A percentile compares a stretch with the other conserved stretches of the same genome.
Conservation (phyloP, 805 yeast genomes). For the Blastobotrys parvus region DNA sequence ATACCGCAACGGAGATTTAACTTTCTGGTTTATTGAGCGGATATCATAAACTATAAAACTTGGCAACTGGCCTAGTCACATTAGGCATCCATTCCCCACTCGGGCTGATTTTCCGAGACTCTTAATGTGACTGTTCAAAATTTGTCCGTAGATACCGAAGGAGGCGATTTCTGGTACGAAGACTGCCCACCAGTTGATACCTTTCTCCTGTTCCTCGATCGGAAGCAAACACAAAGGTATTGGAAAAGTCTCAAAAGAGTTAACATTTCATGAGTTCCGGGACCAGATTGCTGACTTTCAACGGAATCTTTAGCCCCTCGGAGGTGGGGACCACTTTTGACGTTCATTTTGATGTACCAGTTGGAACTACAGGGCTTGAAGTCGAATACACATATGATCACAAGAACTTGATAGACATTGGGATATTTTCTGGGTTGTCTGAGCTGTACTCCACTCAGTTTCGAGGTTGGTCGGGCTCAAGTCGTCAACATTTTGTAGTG, state of each 20-base stretch:
- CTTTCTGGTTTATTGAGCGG: too few species aligned
- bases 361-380: slow-evolving; percentile 2
- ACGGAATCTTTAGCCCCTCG: background rate
- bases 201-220: background rate
- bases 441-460: slow-evolving; percentile 2
- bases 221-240: too few species aligned
- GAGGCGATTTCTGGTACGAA: background rate
- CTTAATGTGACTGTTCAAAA: too few species aligned
- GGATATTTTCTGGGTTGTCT: slow-evolving; percentile 3
- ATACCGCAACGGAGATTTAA: too few species aligned
- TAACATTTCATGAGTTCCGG: background rate
- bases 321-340: slow-evolving; percentile 1
- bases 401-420: slow-evolving; percentile 6
- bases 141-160: too few species aligned
- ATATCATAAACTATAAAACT: too few species aligned
- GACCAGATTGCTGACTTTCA: background rate
- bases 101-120: too few species aligned
- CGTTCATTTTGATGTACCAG: slow-evolving; percentile 5
- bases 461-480: slow-evolving; percentile 9
- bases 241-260: background rate
- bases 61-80: too few species aligned
- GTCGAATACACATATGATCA: slow-evolving; percentile 2
- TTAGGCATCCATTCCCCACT: too few species aligned
- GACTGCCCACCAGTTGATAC: background rate
- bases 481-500: background rate